Conservation (phyloP, 768 basidiomycete genomes). For the Mycena metata region DNA sequence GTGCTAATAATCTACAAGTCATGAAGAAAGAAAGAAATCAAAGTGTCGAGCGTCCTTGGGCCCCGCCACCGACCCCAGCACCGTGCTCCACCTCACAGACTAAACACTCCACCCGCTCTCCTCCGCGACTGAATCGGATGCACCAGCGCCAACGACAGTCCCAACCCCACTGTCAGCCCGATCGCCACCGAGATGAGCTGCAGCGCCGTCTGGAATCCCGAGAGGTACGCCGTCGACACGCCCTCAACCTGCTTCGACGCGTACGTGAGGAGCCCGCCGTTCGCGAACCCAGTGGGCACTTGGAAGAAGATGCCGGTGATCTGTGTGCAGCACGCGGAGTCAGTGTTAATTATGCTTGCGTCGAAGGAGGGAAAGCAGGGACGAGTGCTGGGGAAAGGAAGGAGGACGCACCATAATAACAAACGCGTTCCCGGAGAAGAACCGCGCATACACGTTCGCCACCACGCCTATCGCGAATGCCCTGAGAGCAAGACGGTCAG, state of each 20-base stretch:
- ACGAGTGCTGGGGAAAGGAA: background rate
- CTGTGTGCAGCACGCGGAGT: conserved; percentile 36
- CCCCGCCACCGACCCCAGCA: background rate
- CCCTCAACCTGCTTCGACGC: conserved; percentile 68
- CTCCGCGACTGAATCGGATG: conserved; percentile 72
- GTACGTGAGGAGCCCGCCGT: conserved; percentile 83
- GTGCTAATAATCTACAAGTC: background rate
- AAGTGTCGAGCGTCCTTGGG: background rate
- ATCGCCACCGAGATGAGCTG: conserved; percentile 84
- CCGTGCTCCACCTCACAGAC: conserved; percentile 41
- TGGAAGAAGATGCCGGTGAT: conserved; percentile 89
- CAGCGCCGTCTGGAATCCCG: conserved; percentile 81
- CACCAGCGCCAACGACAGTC: conserved; percentile 75
- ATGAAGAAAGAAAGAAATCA: background rate
- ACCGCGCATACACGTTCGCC: conserved; percentile 81
- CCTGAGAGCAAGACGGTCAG: conserved; percentile 48
- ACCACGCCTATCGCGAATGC: conserved; percentile 87
- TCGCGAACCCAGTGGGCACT: conserved; percentile 85
- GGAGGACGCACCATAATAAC: conserved; percentile 76
- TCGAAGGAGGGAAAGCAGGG: background rate
- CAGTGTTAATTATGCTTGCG: background rate
- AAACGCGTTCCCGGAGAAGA: conserved; percentile 82
- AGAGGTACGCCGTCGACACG: conserved; percentile 67
- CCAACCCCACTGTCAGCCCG: conserved; percentile 84
- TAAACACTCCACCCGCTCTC: conserved; percentile 73